Conservation (phyloP, 805 yeast species). For the Candida ficus region DNA sequence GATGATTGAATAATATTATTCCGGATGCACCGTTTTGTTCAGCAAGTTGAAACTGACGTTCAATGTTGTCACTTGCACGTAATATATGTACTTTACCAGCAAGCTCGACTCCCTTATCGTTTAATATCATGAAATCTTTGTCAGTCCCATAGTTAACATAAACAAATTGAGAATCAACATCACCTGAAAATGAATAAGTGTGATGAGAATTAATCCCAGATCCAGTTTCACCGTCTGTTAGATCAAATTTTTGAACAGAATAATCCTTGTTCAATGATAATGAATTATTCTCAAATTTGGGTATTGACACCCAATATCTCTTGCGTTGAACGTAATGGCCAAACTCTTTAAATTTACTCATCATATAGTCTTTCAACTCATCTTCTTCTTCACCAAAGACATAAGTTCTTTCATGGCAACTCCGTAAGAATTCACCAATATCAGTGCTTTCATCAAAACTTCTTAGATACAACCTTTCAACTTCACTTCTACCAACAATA, state of each 20-base stretch:
- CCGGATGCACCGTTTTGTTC: conserved; percentile 59
- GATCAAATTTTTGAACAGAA: conserved; percentile 41
- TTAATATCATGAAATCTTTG: conserved; percentile 46
- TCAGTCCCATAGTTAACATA: conserved; percentile 56
- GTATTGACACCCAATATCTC: conserved; percentile 52
- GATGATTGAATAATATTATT: conserved; percentile 46
- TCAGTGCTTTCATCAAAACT: conserved; percentile 28
- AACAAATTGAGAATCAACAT: conserved; percentile 48
- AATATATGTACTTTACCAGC: conserved; percentile 51
- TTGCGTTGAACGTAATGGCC: conserved; percentile 49
- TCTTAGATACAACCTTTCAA: conserved; percentile 55
- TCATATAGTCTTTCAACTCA: conserved; percentile 44
- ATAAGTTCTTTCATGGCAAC: conserved; percentile 7
- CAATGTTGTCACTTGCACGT: conserved; percentile 32
- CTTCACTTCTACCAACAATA: conserved; percentile 60
- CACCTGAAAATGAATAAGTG: conserved; percentile 62
- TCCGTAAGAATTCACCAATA: conserved; percentile 15
- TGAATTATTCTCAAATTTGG: conserved; percentile 43
- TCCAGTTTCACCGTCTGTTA: conserved; percentile 28
- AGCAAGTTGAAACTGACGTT: conserved; percentile 29
- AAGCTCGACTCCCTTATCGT: conserved; percentile 36
- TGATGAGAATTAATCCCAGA: conserved; percentile 45
- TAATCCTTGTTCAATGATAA: conserved; percentile 34
- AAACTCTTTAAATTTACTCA: conserved; percentile 41
- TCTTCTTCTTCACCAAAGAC: conserved; percentile 35